Conservation (phyloP, 2,329 filamentous ascomycete genomes). For the Lizonia empirigonia region DNA sequence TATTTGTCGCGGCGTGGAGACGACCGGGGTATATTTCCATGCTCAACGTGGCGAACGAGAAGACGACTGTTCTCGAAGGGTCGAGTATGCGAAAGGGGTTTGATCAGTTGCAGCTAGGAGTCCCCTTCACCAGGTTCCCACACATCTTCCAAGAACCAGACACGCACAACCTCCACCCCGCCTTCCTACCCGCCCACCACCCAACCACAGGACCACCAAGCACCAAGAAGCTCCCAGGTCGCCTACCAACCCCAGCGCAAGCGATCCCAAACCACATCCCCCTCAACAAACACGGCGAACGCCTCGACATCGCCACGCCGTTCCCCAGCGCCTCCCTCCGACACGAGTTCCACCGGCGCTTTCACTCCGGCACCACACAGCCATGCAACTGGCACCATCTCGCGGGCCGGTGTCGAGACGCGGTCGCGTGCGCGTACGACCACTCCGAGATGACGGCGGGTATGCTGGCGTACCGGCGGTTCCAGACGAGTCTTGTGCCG, state of each 20-base stretch:
- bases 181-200: too few species aligned
- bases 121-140: neutral
- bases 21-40: neutral
- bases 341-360: neutral
- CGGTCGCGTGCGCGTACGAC: neutral
- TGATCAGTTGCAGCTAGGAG: neutral
- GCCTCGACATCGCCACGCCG: neutral
- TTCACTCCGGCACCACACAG: neutral
- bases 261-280: neutral
- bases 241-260: neutral
- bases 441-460: neutral
- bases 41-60: neutral
- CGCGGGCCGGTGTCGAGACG: neutral
- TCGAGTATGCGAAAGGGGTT: neutral
- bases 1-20: neutral
- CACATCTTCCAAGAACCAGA: neutral
- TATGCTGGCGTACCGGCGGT: neutral
- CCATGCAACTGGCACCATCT: slow-evolving; percentile 1
- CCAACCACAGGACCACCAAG: neutral
- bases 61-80: neutral
- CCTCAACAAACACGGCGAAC: neutral
- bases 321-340: neutral
- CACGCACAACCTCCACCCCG: too few species aligned
- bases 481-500: neutral
- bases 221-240: neutral